Conservation (phyloP, 2,329 filamentous ascomycete genomes). For the Colletotrichum shisoi region DNA sequence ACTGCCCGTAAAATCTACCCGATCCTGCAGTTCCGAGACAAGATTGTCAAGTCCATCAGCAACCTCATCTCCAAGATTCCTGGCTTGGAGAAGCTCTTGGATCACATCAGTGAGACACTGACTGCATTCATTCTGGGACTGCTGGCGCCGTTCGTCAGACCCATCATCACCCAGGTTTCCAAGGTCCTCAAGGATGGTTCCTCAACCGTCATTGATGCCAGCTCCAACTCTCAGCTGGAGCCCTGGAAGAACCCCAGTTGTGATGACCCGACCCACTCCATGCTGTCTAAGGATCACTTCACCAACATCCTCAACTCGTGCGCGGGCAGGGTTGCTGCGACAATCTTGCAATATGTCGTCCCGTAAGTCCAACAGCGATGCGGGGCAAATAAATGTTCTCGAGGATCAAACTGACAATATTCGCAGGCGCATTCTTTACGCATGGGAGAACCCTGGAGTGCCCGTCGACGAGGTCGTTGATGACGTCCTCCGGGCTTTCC, state of each 20-base stretch:
- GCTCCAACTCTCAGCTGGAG: constrained; percentile 77
- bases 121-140: constrained; percentile 92
- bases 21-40: constrained; percentile 92
- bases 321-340: constrained; percentile 75
- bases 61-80: constrained; percentile 90
- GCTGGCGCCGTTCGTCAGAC: constrained; percentile 88
- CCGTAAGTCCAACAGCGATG: constrained; percentile 61
- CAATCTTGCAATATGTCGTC: constrained; percentile 84
- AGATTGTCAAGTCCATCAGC: constrained; percentile 86
- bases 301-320: constrained; percentile 80
- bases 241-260: constrained; percentile 80
- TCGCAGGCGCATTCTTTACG: constrained; percentile 77
- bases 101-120: constrained; percentile 91
- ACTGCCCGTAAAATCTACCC: constrained; percentile 87
- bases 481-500: constrained; percentile 83
- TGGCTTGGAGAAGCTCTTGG: constrained; percentile 86
- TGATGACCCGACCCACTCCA: constrained; percentile 81
- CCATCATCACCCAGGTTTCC: constrained; percentile 87
- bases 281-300: constrained; percentile 86
- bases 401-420: constrained; percentile 40
- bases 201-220: constrained; percentile 71
- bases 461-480: constrained; percentile 83
- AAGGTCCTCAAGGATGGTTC: constrained; percentile 87
- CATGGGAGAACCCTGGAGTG: constrained; percentile 88
- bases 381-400: too few relatives aligned